phyloP scores from a whole-genome alignment of 2,329 filamentous ascomycete species.

The Colletotrichum tamarilloi region DNA sequence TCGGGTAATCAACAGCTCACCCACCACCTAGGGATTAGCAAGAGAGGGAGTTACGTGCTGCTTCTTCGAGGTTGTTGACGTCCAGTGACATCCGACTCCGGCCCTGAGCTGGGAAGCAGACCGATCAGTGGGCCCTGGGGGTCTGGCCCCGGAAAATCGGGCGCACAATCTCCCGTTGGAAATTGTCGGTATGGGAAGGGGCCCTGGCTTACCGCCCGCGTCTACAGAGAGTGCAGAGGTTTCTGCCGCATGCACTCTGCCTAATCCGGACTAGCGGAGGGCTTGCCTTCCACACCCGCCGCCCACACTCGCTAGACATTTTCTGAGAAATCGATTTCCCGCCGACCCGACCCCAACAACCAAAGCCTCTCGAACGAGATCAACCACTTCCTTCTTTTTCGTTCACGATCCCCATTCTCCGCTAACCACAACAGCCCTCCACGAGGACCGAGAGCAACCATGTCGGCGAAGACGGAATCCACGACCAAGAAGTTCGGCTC shows the following conservation, averaged over 20 bases:
- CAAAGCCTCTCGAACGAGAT: slow-evolving; percentile 27
- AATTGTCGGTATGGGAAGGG: neutral
- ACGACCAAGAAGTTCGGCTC: slow-evolving; percentile 97
- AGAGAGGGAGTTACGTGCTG: neutral
- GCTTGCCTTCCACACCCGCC: slow-evolving; percentile 42
- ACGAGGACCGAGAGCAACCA: slow-evolving; percentile 53
- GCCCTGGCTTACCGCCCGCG: neutral
- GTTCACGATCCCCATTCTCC: slow-evolving; percentile 41
- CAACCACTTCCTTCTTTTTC: slow-evolving; percentile 35
- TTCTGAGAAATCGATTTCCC: slow-evolving; percentile 2
- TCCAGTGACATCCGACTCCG: neutral
- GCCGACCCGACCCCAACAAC: neutral
- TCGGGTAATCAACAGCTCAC: too few species aligned
- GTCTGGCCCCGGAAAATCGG: slow-evolving; percentile 10
- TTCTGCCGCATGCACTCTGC: neutral
- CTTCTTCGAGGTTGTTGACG: neutral
- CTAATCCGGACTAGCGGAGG: slow-evolving; percentile 46
- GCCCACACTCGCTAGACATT: neutral
- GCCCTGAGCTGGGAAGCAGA: neutral
- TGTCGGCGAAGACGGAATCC: slow-evolving; percentile 78
- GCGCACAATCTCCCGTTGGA: neutral
- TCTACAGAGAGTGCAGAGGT: neutral
- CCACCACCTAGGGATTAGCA: neutral
- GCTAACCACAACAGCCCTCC: slow-evolving; percentile 36
- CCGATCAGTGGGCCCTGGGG: neutral